Conservation (phyloP, 148 eudicot species). For the Cornus controversa region DNA sequence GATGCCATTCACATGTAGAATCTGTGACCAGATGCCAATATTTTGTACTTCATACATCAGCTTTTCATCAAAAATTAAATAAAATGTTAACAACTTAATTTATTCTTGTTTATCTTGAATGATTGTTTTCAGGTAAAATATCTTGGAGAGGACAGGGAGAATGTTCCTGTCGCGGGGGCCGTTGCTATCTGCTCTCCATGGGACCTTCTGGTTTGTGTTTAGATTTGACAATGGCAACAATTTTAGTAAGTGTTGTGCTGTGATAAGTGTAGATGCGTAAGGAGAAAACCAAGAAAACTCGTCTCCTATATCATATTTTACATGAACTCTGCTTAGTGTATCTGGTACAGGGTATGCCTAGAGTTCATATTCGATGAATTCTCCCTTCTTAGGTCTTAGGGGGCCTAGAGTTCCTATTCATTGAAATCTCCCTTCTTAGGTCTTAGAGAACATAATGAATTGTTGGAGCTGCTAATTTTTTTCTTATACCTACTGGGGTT, state of each 20-base stretch:
- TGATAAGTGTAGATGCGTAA: background rate
- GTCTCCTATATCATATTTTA: background rate
- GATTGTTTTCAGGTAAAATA: slow-evolving; percentile 66
- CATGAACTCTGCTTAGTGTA: background rate
- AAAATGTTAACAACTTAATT: slow-evolving; percentile 2
- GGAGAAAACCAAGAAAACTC: background rate
- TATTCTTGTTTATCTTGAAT: background rate
- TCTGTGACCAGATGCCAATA: background rate
- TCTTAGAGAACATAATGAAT: background rate
- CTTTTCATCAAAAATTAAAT: too few species aligned
- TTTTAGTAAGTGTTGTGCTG: background rate
- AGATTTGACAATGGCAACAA: background rate
- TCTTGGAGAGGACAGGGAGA: slow-evolving; percentile 92
- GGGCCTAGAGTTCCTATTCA: background rate
- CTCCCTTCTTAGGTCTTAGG: background rate
- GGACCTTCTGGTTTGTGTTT: slow-evolving; percentile 87
- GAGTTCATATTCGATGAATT: background rate
- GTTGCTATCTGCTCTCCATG: slow-evolving; percentile 91
- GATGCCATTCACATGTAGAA: background rate
- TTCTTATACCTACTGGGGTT: background rate
- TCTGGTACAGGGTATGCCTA: background rate
- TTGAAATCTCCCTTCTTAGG: background rate
- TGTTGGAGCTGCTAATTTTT: background rate
- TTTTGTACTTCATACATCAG: background rate
- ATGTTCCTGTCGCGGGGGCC: slow-evolving; percentile 84